These are phyloP conservation scores for Hanseniaspora hatyaiensis DNA, from an alignment of 805 yeast genomes.

Conservation along the genomic window DNA sequence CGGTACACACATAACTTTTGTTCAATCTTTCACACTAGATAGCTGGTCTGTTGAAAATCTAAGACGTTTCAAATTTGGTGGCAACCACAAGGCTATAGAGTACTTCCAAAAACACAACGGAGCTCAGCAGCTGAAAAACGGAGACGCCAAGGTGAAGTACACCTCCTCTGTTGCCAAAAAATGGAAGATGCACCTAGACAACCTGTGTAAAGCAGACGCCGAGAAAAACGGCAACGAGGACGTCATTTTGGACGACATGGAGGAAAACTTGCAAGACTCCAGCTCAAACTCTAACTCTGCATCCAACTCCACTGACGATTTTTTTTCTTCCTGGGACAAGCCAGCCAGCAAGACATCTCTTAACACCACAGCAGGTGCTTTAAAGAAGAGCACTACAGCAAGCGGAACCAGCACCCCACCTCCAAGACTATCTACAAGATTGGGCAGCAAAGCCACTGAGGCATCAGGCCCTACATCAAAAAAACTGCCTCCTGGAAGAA, in stretches of 20 bases:
- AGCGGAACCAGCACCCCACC: slow-evolving; percentile 19
- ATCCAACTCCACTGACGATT: slow-evolving; percentile 58
- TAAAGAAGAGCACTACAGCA: slow-evolving; percentile 21
- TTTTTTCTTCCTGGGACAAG: slow-evolving; percentile 84
- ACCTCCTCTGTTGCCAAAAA: slow-evolving; percentile 66
- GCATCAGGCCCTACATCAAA: slow-evolving; percentile 17
- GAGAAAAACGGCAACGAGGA: slow-evolving; percentile 59
- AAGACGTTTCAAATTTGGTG: slow-evolving; percentile 87
- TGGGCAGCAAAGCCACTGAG: background rate
- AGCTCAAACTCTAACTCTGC: slow-evolving; percentile 26
- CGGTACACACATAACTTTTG: slow-evolving; percentile 94
- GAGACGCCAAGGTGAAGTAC: slow-evolving; percentile 66
- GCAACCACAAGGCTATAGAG: slow-evolving; percentile 76
- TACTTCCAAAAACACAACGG: slow-evolving; percentile 81
- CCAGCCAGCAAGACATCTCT: slow-evolving; percentile 35
- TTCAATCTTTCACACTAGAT: slow-evolving; percentile 81
- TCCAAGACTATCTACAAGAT: slow-evolving; percentile 23
- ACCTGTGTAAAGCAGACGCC: slow-evolving; percentile 50
- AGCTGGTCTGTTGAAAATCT: slow-evolving; percentile 87
- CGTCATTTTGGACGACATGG: slow-evolving; percentile 39
- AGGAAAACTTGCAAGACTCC: slow-evolving; percentile 23
- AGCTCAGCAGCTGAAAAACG: slow-evolving; percentile 44
- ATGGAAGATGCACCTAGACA: slow-evolving; percentile 69
- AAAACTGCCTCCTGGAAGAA: slow-evolving; percentile 21
- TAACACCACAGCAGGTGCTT: slow-evolving; percentile 22